Evolutionary conservation across 2,329 filamentous ascomycete genomes (phyloP), one percentile per base, ranked within the genome.

Genomic region (Phyllosticta ampelicida): DNA sequence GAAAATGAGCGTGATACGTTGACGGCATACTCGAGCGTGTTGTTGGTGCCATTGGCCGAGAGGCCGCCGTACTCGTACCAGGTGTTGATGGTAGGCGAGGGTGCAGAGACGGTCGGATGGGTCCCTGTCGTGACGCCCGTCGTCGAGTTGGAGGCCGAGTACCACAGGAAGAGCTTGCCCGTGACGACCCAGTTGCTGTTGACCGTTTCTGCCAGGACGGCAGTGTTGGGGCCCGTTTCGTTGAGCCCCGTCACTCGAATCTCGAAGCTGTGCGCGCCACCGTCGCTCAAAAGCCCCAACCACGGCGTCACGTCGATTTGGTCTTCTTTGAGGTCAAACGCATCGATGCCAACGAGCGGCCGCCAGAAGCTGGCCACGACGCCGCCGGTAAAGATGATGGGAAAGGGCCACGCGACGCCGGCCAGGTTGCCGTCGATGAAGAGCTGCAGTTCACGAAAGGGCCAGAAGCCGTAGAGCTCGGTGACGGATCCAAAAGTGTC

Each of bases 271-370:
- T 92, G 87, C 6, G 76, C 63, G 1, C 74, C 64, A 0, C 84
- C 85, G 64, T 91, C 84, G 62, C 81, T 85, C 0, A 94, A 76
- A 1, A 86, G 60, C 0, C 86, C 82, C 2, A 94, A 74, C 76
- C 86, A 94, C 0, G 88, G 84, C 1, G 87, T 86, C 53, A 95
- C 84, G 66, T 95, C 89, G 61, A 95, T 88, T 68, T 94, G 86
- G 62, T 89, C 84, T 68, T 94, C 88, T 51, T 81, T 77, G 21
- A 95, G 75, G 66, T 94, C 88, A 67, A 90, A 94, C 0, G 87
- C 83, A 65, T 94, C 85, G 19, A 87, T 82, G 0, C 88, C 88
- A 2, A 88, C 89, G 56, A 94, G 79, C 0, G 89, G 89, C 6
- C 87, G 78, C 80, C 90, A 90, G 48, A 94, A 78, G 1, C 83